A percentile compares a stretch with the other conserved stretches of the same genome.
Evolutionary conservation across 208 protist species (phyloP).

Genomic region (Herpetomonas samuelpessoai): DNA sequence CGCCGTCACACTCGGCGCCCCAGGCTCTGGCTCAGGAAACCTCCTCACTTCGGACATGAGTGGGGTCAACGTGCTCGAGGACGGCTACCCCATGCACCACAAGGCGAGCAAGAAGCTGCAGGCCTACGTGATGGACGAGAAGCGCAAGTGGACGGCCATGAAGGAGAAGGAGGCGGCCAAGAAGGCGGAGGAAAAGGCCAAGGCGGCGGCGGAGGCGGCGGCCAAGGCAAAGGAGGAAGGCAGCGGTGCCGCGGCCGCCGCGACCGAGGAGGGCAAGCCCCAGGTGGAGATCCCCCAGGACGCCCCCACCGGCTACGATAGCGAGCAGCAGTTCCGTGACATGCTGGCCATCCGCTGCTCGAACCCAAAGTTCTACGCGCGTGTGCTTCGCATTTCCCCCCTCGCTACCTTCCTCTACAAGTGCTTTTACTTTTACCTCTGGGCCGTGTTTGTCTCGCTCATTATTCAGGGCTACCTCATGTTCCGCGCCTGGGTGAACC

Average conservation of each 20-base stretch:
- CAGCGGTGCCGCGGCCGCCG: constrained; percentile 9
- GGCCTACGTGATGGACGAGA: constrained; percentile 60
- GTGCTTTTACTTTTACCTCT: constrained; percentile 82
- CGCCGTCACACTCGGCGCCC: constrained; percentile 71
- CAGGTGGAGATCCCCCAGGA: constrained; percentile 19
- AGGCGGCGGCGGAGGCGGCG: constrained; percentile 17
- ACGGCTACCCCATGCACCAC: constrained; percentile 88
- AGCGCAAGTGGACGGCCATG: constrained; percentile 39
- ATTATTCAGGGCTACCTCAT: constrained; percentile 78
- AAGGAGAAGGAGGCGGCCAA: constrained; percentile 24
- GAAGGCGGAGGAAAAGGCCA: constrained; percentile 31
- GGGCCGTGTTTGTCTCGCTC: constrained; percentile 68
- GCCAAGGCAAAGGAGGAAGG: constrained; percentile 5
- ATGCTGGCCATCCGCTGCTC: constrained; percentile 78
- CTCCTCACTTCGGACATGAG: constrained; percentile 70
- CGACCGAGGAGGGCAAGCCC: constrained; percentile 6
- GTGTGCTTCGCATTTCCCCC: constrained; percentile 62
- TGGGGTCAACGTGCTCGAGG: constrained; percentile 78
- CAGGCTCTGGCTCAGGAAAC: constrained; percentile 25
- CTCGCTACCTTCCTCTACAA: constrained; percentile 70
- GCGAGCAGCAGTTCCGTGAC: constrained; percentile 78
- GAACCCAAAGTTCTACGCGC: constrained; percentile 70
- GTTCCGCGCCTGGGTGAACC: constrained; percentile 86
- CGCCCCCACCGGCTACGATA: constrained; percentile 34
- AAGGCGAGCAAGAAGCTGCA: constrained; percentile 73